Base-by-base conservation (phyloP, 2,329 filamentous ascomycete genomes). In the Cadophora sp. region DNA sequence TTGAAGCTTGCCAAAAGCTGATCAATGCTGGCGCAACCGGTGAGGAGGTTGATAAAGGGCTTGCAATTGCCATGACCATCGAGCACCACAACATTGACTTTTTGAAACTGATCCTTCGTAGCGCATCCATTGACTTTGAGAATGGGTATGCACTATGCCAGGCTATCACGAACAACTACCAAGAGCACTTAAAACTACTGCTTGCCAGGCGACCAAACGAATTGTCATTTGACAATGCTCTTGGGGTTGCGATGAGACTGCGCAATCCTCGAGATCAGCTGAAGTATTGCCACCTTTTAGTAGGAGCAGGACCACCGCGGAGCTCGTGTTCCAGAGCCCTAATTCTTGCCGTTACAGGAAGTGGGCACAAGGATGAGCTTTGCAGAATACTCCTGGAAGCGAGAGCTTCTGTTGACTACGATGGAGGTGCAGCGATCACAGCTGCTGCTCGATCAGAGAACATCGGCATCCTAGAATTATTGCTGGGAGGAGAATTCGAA, bases 21-120 rank as follows among this genome's bases (percentile, higher is more conserved):
- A 59, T 73, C 26, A 24, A 64, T 37, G 64, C 70, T 65, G 71
- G 71, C 1, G 70, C 68, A 37, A 63, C 55, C 1, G 71, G 71
- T 14, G 59, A 67, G 8, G 64, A 70, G 56, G 71, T 73, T 22
- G 61, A 70, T 48, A 69, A 71, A 62, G 71, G 50, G 6, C 69
- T 73, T 34, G 14, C 55, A 24, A 63, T 68, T 22, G 66, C 66
- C 9, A 51, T 70, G 22, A 66, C 65, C 14, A 31, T 55, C 9
- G 71, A 69, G 50, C 40, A 46, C 31, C 64, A 69, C 11, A 65
- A 70, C 60, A 69, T 67, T 19, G 62, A 65, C 8, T 72, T 73
- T 16, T 59, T 73, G 5, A 71, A 51, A 16, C 4, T 72, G 3
- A 59, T 73, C 34, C 50, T 71, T 24, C 58, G 51, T 11, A 61